Evolutionary conservation across 805 yeast genomes (phyloP), one percentile per base, ranked within the genome.

Genomic region (Starmerella apis): DNA sequence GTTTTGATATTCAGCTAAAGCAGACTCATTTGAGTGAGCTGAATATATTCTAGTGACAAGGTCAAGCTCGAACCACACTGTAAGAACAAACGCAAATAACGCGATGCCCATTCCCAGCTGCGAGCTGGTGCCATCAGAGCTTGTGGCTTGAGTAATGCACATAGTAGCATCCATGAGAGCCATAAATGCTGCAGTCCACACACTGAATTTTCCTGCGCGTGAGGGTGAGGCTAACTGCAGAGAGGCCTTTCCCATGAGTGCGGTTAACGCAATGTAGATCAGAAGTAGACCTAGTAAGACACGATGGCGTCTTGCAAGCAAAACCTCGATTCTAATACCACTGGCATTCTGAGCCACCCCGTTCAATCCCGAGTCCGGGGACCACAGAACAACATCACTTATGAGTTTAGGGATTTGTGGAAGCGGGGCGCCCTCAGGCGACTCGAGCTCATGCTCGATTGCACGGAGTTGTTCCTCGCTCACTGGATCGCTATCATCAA

Each of bases 61-160:
- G 24, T 41, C 44, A 10, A 41, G 44, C 44, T 41, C 44, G 11
- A 41, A 41, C 44, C 44, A 41, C 18, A 41, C 33, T 22, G 44
- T 41, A 24, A 41, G 44, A 10, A 27, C 33, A 41, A 41, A 41
- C 33, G 44, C 33, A 7, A 41, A 14, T 9, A 41, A n/a, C 4
- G 33, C 44, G 3, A 41, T 8, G 3, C 32, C 44, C 44, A 41
- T 27, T 7, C 25, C 24, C n/a, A 41, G 33, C 33, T 25, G 23
- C 9, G 33, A 14, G 4, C 6, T 22, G 13, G n/a, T 14, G 32
- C 23, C 24, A 10, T 27, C 35, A 10, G 23, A 27, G 16, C 33
- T 19, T 3, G 44, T 14, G n/a, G 33, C 33, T 27, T 41, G 44
- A 9, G 16, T 18, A 7, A 27, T 6, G 24, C 44, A 41, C 5